These are phyloP conservation scores for Geranomyces variabilis DNA, from an alignment of 192 early-diverging fungal genomes.

Conservation along the genomic window DNA sequence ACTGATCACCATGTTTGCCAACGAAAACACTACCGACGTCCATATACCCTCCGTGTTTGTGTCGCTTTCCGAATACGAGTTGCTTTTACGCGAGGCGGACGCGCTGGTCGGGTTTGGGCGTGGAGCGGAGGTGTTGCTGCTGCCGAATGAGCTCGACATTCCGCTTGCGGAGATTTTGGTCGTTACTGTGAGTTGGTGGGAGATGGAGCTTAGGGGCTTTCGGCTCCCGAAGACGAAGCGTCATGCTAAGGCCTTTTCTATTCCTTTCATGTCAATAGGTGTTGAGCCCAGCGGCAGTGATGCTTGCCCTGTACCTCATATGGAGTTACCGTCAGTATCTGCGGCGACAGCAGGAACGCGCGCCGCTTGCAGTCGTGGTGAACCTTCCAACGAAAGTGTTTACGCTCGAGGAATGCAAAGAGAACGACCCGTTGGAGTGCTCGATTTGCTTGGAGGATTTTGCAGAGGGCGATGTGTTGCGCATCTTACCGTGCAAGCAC, in stretches of 20 bases:
- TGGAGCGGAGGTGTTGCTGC: slow-evolving; percentile 28
- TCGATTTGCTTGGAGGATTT: slow-evolving; percentile 95
- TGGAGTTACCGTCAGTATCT: slow-evolving; percentile 64
- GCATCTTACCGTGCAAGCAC: slow-evolving; percentile 85
- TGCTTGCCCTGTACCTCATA: slow-evolving; percentile 27
- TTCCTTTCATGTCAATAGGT: slow-evolving; percentile 57
- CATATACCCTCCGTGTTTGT: slow-evolving; percentile 88
- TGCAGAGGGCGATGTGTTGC: slow-evolving; percentile 73
- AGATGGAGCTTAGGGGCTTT: too few relatives aligned
- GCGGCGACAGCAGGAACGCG: slow-evolving; percentile 72
- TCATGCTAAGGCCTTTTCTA: too few relatives aligned
- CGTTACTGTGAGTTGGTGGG: slow-evolving; percentile 67
- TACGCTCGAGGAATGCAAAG: slow-evolving; percentile 32
- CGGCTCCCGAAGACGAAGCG: too few relatives aligned
- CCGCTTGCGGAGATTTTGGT: slow-evolving; percentile 80
- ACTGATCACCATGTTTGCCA: slow-evolving; percentile 87
- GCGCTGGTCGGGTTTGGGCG: slow-evolving; percentile 3
- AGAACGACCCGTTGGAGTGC: slow-evolving; percentile 81
- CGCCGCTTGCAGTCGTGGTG: slow-evolving; percentile 73
- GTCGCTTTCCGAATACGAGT: slow-evolving; percentile 66
- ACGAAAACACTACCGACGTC: slow-evolving; percentile 84
- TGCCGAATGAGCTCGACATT: slow-evolving; percentile 34
- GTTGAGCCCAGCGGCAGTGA: slow-evolving; percentile 45
- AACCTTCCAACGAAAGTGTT: slow-evolving; percentile 77
- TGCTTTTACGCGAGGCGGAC: slow-evolving; percentile 51